Percentiles rank a stretch among this genome's conserved stretches.
Evolutionary conservation across 257 asterid species (phyloP).

Genomic region (Capsicum chinense): DNA sequence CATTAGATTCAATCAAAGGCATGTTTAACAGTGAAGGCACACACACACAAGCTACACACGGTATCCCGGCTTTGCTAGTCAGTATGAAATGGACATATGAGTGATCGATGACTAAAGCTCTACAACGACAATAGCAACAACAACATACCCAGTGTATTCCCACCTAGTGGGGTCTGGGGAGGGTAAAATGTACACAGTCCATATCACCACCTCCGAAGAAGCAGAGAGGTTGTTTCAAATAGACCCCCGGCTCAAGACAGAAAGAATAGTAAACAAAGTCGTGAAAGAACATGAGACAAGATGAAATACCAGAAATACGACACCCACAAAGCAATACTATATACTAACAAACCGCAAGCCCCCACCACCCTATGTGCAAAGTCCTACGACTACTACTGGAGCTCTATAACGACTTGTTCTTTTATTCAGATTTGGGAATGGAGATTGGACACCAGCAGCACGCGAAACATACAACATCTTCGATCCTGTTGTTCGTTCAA

Average conservation of each 20-base stretch:
- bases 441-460: conserved; percentile 51
- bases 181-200: too few relatives aligned
- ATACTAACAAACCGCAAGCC: too few relatives aligned
- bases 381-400: neutral
- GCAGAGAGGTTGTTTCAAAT: too few relatives aligned
- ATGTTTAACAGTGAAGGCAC: conserved; percentile 1
- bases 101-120: neutral
- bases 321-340: too few relatives aligned
- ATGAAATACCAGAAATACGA: too few relatives aligned
- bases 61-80: neutral
- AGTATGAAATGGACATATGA: neutral
- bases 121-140: neutral
- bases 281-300: too few relatives aligned
- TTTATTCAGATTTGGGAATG: conserved; percentile 45
- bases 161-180: too few relatives aligned
- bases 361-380: too few relatives aligned
- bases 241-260: too few relatives aligned
- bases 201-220: too few relatives aligned
- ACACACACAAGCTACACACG: conserved; percentile 12
- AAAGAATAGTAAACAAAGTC: too few relatives aligned
- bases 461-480: conserved; percentile 43
- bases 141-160: too few relatives aligned
- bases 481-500: conserved; percentile 52
- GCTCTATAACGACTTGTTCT: neutral
- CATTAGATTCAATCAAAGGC: neutral